These are phyloP conservation scores for Scortechinia acanthostroma DNA, from an alignment of 2,329 filamentous ascomycete species.

Conservation along the genomic window DNA sequence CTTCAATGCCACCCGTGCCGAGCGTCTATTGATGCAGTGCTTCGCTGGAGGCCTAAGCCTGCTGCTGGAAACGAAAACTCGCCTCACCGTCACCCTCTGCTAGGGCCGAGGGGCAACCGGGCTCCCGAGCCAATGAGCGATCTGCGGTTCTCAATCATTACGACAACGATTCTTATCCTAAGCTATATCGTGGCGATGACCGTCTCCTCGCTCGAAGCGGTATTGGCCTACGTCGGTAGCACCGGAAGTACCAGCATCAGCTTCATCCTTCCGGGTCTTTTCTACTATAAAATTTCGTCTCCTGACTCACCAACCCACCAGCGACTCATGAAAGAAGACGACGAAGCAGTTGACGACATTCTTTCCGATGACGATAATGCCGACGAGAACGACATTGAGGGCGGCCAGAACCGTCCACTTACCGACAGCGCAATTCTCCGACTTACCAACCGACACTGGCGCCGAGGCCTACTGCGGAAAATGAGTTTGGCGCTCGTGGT, in stretches of 20 bases:
- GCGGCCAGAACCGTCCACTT: conserved; percentile 18
- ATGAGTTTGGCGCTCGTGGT: conserved; percentile 69
- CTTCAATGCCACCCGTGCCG: conserved; percentile 93
- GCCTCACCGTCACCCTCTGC: conserved; percentile 29
- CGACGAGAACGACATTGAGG: conserved; percentile 37
- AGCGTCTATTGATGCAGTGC: conserved; percentile 87
- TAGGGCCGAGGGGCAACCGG: conserved; percentile 31
- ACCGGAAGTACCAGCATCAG: conserved; percentile 93
- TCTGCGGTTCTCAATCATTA: conserved; percentile 79
- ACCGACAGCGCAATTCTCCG: conserved; percentile 14
- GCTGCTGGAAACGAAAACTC: conserved; percentile 22
- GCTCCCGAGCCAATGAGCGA: conserved; percentile 65
- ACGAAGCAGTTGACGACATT: conserved; percentile 67
- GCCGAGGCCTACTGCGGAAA: conserved; percentile 50
- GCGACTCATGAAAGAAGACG: conserved; percentile 80
- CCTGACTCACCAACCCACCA: conserved; percentile 84
- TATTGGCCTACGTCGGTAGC: conserved; percentile 89
- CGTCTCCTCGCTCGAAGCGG: conserved; percentile 80
- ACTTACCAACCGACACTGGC: background rate
- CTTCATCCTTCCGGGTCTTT: conserved; percentile 90
- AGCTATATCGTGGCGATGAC: conserved; percentile 87
- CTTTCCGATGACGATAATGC: conserved; percentile 30
- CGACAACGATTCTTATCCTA: conserved; percentile 74
- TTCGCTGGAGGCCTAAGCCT: conserved; percentile 75
- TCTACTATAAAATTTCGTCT: conserved; percentile 96